Percentiles rank a stretch among this genome's conserved stretches.
phyloP scores from a whole-genome alignment of 169 alveolate species.

The Eimeria brunetti region DNA sequence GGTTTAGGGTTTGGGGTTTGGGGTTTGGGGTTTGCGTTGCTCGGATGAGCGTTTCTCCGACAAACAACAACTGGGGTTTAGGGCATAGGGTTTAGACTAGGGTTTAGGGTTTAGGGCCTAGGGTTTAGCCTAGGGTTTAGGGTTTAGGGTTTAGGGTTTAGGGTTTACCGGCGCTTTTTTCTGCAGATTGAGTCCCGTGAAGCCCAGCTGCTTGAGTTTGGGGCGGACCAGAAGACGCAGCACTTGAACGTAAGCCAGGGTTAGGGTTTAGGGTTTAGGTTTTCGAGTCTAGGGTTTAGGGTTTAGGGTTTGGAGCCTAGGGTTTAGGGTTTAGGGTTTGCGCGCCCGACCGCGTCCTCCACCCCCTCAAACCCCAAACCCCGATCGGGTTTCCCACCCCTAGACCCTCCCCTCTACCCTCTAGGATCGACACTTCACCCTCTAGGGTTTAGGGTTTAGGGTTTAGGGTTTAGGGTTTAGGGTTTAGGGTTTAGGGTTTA shows the following conservation, averaged over 20 bases:
- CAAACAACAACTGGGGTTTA: too few species aligned
- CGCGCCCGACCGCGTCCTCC: too few species aligned
- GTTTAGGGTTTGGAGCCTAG: background rate
- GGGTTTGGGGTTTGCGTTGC: background rate
- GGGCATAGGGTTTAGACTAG: too few species aligned
- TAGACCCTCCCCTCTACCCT: background rate
- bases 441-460: background rate
- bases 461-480: conserved; percentile 14
- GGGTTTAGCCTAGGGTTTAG: too few species aligned
- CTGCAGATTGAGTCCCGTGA: conserved; percentile 12
- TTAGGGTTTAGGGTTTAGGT: conserved; percentile 8
- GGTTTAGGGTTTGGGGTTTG: background rate
- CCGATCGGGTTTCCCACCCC: too few species aligned
- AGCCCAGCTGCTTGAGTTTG: background rate
- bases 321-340: conserved; percentile 13
- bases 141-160: background rate
- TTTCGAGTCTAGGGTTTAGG: conserved; percentile 19
- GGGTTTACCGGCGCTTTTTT: background rate
- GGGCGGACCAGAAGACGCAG: background rate
- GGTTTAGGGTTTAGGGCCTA: background rate
- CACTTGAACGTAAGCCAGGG: conserved; percentile 26
- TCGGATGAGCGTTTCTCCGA: background rate
- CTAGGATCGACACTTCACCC: background rate
- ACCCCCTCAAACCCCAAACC: too few species aligned
- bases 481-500: conserved; percentile 14